phyloP scores from a whole-genome alignment of 2,329 filamentous ascomycete species.

The Penicillium sp. region DNA sequence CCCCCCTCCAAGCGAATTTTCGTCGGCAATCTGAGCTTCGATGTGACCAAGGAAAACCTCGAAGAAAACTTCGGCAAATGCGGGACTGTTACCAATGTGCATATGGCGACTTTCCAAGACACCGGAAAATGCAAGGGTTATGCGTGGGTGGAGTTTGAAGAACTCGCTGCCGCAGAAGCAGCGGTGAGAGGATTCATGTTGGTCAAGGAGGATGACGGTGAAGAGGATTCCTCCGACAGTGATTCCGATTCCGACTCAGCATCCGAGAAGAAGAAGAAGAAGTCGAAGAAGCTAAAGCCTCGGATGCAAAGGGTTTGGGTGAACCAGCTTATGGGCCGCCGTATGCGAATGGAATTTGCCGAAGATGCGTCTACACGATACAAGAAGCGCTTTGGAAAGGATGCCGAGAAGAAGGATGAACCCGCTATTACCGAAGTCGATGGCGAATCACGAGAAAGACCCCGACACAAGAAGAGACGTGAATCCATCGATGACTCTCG shows the following conservation, averaged over 20 bases:
- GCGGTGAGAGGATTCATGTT: slow-evolving; percentile 80
- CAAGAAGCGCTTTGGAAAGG: slow-evolving; percentile 89
- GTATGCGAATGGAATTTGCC: slow-evolving; percentile 85
- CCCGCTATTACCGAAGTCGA: slow-evolving; percentile 22
- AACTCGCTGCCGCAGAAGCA: slow-evolving; percentile 68
- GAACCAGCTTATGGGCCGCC: slow-evolving; percentile 75
- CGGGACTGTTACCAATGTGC: slow-evolving; percentile 76
- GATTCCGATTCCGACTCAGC: slow-evolving; percentile 42
- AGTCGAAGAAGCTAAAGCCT: slow-evolving; percentile 38
- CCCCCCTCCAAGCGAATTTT: slow-evolving; percentile 79
- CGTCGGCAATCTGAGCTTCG: slow-evolving; percentile 83
- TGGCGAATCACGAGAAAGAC: slow-evolving; percentile 25
- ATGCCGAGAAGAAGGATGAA: slow-evolving; percentile 46
- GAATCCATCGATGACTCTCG: slow-evolving; percentile 43
- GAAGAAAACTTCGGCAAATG: slow-evolving; percentile 79
- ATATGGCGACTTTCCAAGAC: slow-evolving; percentile 94
- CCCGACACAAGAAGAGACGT: slow-evolving; percentile 25
- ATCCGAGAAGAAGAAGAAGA: slow-evolving; percentile 32
- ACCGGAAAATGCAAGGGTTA: slow-evolving; percentile 97
- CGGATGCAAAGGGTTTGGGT: slow-evolving; percentile 69
- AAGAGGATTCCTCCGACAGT: slow-evolving; percentile 47
- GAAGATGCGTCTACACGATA: slow-evolving; percentile 88
- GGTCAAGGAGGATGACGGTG: slow-evolving; percentile 51
- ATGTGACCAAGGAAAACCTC: slow-evolving; percentile 76
- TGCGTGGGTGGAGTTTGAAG: slow-evolving; percentile 89